Percentiles rank a stretch among this genome's conserved stretches.
Evolutionary conservation across 202 grass and related monocot genomes (phyloP).

Genomic region (Cymbopogon flexuosus): DNA sequence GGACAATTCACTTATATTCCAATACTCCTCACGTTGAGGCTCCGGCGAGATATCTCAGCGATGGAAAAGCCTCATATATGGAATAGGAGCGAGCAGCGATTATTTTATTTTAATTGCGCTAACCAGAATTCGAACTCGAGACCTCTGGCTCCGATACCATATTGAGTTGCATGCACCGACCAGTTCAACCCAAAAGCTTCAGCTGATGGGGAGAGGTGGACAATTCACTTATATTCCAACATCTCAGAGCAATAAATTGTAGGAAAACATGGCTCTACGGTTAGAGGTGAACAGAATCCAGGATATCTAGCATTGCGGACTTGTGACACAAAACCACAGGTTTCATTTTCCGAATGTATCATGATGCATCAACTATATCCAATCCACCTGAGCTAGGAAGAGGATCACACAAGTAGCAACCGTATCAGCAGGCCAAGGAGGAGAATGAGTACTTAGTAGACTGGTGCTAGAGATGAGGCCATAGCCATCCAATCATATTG

Average conservation of each 20-base stretch:
- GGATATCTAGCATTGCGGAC: background rate
- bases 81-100: too few species aligned
- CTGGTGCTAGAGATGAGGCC: background rate
- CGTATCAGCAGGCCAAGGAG: background rate
- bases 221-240: too few species aligned
- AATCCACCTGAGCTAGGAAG: background rate
- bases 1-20: too few species aligned
- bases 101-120: too few species aligned
- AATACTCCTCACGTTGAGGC: too few species aligned
- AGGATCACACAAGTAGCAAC: background rate
- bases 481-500: background rate
- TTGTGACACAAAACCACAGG: background rate
- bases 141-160: too few species aligned
- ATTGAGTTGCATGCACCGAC: too few species aligned
- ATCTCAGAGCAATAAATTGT: background rate
- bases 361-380: background rate
- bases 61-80: too few species aligned
- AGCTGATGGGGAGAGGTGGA: too few species aligned
- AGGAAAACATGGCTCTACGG: background rate
- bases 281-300: background rate
- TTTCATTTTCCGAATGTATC: background rate
- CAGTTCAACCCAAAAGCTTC: too few species aligned
- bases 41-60: too few species aligned
- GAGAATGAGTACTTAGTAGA: background rate
- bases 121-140: too few species aligned